A percentile compares a stretch with the other conserved stretches of the same genome.
Conservation (phyloP, 352 stramenopile species). For the Achlya hypogyna region DNA sequence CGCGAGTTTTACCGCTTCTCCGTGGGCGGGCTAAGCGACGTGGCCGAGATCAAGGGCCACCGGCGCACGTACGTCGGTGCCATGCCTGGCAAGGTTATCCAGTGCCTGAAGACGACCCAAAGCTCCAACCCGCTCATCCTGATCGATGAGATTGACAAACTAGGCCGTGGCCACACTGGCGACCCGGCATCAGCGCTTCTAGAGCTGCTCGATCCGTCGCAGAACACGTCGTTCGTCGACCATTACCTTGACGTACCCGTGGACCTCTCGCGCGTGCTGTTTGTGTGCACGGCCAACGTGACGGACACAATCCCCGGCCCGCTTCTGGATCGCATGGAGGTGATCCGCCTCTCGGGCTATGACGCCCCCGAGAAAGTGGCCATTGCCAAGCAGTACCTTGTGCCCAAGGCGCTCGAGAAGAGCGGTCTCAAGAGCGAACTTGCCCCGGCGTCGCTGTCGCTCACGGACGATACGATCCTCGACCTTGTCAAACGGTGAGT, state of each 20-base stretch:
- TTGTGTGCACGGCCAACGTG: slow-evolving; percentile 97
- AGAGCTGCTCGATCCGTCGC: slow-evolving; percentile 95
- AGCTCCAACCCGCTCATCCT: slow-evolving; percentile 97
- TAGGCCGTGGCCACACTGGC: slow-evolving; percentile 79
- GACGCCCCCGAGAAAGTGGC: slow-evolving; percentile 96
- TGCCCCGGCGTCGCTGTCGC: slow-evolving; percentile 74
- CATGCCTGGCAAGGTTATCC: slow-evolving; percentile 98
- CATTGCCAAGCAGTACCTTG: slow-evolving; percentile 97
- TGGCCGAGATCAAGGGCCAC: slow-evolving; percentile 98
- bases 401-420: slow-evolving; percentile 93
- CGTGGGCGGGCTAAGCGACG: slow-evolving; percentile 94
- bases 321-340: slow-evolving; percentile 98
- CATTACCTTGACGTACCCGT: slow-evolving; percentile 98
- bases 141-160: slow-evolving; percentile 95
- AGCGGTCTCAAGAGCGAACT: slow-evolving; percentile 65
- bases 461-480: slow-evolving; percentile 91
- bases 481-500: slow-evolving; percentile 55
- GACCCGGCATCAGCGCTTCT: slow-evolving; percentile 94
- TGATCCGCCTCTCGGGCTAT: slow-evolving; percentile 94
- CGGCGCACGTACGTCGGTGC: slow-evolving; percentile 97
- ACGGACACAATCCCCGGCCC: slow-evolving; percentile 95
- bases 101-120: slow-evolving; percentile 96
- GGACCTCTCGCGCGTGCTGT: slow-evolving; percentile 94
- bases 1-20: slow-evolving; percentile 98
- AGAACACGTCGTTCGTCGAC: slow-evolving; percentile 97